phyloP scores from a whole-genome alignment of 768 basidiomycete species.

The Phanerodontia chrysosporium region DNA sequence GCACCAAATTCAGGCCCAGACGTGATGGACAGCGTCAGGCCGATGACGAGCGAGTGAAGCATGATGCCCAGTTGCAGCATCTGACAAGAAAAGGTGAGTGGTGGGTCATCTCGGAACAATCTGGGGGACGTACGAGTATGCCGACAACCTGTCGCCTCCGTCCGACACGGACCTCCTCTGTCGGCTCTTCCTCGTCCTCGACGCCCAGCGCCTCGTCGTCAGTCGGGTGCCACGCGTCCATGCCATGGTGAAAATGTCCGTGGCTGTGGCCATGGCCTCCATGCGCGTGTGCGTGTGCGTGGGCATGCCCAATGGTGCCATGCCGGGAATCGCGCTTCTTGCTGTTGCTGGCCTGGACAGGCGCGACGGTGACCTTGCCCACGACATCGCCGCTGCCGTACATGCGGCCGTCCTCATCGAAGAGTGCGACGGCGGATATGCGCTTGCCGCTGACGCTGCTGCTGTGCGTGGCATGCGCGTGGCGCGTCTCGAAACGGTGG shows the following conservation, averaged over 20 bases:
- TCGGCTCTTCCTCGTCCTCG: conserved; percentile 10
- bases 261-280: conserved; percentile 12
- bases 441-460: conserved; percentile 13
- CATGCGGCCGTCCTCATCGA: conserved; percentile 4
- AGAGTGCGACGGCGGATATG: conserved; percentile 12
- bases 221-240: conserved; percentile 13
- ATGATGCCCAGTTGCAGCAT: conserved; percentile 82
- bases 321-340: background rate
- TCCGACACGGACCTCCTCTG: conserved; percentile 19
- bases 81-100: conserved; percentile 29
- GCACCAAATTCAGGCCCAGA: conserved; percentile 66
- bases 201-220: conserved; percentile 7
- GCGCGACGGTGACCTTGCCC: background rate
- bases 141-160: conserved; percentile 67
- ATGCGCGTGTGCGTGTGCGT: conserved; percentile 1
- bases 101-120: background rate
- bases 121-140: conserved; percentile 50
- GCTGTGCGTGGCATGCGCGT: conserved; percentile 19
- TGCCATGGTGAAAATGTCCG: conserved; percentile 17
- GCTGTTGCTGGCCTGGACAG: background rate
- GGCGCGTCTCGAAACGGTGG: conserved; percentile 24
- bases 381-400: conserved; percentile 1
- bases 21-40: conserved; percentile 70
- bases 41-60: conserved; percentile 80
- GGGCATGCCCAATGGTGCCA: background rate